Percentiles rank a stretch among this genome's conserved stretches.
These are phyloP conservation scores for Pyrus betulifolia DNA, from an alignment of 306 rosid genomes.

Conservation along the genomic window DNA sequence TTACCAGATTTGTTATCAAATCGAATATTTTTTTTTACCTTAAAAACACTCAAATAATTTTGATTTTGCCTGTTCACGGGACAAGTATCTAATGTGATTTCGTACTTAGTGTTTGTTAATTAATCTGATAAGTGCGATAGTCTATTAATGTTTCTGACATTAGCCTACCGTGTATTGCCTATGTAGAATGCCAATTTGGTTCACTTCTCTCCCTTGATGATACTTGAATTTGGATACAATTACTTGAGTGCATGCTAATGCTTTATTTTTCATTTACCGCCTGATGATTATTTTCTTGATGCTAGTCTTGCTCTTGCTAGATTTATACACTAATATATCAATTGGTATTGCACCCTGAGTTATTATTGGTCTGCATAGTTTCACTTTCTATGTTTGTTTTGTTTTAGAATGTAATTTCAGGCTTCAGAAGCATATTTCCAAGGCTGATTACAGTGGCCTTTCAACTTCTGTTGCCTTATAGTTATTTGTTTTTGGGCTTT, in stretches of 20 bases:
- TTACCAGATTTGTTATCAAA: not conserved
- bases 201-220: not conserved
- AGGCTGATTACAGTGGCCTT: not conserved
- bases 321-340: not conserved
- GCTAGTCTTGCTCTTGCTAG: not conserved
- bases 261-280: not conserved
- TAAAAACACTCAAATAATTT: not conserved
- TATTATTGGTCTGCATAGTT: not conserved
- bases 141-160: not conserved
- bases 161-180: not conserved
- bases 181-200: not conserved
- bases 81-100: not conserved
- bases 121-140: not conserved
- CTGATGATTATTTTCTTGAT: not conserved
- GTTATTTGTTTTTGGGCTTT: conserved; percentile 4
- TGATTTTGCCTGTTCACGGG: not conserved
- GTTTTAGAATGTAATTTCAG: not conserved
- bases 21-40: not conserved
- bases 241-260: not conserved
- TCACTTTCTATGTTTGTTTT: not conserved
- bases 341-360: not conserved
- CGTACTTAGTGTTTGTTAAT: not conserved
- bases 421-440: not conserved
- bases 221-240: not conserved
- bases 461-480: not conserved